Evolutionary conservation across 345 rosid genomes (phyloP).

Genomic region (Citrus australasica): DNA sequence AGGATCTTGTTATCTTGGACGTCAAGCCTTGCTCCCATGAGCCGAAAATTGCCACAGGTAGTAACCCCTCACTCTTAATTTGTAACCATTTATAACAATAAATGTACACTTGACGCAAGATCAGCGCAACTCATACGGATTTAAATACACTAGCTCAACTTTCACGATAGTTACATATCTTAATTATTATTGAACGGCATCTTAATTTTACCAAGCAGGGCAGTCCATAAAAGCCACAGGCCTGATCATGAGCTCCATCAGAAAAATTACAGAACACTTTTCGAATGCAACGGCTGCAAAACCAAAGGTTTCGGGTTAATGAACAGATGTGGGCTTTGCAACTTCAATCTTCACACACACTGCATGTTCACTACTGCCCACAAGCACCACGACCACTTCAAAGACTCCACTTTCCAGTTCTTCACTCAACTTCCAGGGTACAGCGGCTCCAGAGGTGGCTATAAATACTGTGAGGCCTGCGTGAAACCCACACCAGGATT

Average conservation of each 20-base stretch:
- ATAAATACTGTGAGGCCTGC: conserved; percentile 2
- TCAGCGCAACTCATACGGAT: no score
- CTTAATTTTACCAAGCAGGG: neutral
- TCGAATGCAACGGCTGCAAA: neutral
- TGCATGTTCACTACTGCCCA: neutral
- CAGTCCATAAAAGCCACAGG: neutral
- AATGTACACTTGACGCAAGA: no score
- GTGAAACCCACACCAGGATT: neutral
- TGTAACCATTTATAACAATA: no score
- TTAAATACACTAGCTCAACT: neutral
- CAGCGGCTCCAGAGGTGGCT: neutral
- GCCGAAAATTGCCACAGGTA: neutral
- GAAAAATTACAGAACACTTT: neutral
- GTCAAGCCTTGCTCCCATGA: conserved; percentile 15
- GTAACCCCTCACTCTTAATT: no score
- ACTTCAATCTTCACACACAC: neutral
- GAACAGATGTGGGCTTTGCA: neutral
- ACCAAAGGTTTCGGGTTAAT: neutral
- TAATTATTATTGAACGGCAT: no score
- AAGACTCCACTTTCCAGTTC: neutral
- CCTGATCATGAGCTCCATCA: neutral
- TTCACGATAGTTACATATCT: no score
- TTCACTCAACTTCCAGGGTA: neutral
- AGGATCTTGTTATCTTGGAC: conserved; percentile 31
- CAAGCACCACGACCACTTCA: neutral